phyloP scores from a whole-genome alignment of 2,329 filamentous ascomycete species.

The Trematosphaeria pertusa region DNA sequence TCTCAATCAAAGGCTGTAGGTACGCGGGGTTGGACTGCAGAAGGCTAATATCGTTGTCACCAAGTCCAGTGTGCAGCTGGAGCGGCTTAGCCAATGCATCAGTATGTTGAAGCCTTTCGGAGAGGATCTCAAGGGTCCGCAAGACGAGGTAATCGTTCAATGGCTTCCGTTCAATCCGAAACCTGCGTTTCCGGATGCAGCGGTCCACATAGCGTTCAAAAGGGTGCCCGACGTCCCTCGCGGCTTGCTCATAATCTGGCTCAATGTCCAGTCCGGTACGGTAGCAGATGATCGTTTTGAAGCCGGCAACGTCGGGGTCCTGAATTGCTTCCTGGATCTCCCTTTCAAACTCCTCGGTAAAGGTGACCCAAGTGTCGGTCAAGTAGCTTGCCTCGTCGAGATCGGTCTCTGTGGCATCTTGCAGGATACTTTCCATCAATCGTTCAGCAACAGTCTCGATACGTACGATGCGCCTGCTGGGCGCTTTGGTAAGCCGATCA shows the following conservation, averaged over 20 bases:
- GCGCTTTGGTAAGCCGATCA: conserved; percentile 67
- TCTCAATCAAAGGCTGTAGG: conserved; percentile 74
- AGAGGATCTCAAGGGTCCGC: conserved; percentile 66
- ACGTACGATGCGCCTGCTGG: conserved; percentile 76
- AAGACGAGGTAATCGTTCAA: conserved; percentile 76
- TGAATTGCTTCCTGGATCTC: conserved; percentile 64
- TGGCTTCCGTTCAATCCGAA: conserved; percentile 66
- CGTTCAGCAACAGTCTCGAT: conserved; percentile 76
- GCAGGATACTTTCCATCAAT: conserved; percentile 62
- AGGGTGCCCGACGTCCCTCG: conserved; percentile 40
- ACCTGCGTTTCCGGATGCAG: conserved; percentile 49
- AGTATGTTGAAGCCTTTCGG: conserved; percentile 40
- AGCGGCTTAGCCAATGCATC: conserved; percentile 69
- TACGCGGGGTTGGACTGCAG: conserved; percentile 75
- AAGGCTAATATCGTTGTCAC: conserved; percentile 78
- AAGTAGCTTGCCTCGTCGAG: conserved; percentile 42
- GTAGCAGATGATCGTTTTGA: conserved; percentile 86
- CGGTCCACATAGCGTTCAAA: conserved; percentile 52
- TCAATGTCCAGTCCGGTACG: conserved; percentile 71
- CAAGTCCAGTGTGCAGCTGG: conserved; percentile 84
- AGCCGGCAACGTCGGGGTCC: conserved; percentile 74
- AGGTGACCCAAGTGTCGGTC: conserved; percentile 50
- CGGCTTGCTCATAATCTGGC: conserved; percentile 50
- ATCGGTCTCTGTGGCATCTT: conserved; percentile 45
- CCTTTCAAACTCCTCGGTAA: conserved; percentile 59